Evolutionary conservation across 805 yeast genomes (phyloP).

Genomic region (Torulaspora maleeae): DNA sequence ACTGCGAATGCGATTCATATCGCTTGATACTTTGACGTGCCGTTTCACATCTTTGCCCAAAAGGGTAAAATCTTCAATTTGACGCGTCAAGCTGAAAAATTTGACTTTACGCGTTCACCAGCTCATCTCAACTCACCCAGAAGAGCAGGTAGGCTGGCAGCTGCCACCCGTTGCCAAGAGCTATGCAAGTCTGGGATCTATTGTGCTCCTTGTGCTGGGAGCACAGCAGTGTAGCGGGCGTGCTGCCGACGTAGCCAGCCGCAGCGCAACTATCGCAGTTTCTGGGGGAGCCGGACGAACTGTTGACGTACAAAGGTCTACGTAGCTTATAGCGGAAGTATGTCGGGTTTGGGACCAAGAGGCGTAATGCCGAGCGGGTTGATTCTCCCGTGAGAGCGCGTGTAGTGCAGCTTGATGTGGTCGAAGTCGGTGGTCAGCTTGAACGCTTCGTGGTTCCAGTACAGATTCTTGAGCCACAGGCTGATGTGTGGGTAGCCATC

Average conservation of each 20-base stretch:
- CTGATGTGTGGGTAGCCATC: slow-evolving; percentile 71
- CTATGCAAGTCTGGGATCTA: not conserved
- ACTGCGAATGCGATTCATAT: not conserved
- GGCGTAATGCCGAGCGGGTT: slow-evolving; percentile 86
- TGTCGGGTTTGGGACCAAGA: slow-evolving; percentile 79
- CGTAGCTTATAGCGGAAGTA: not conserved
- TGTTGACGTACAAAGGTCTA: no score
- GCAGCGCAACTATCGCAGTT: not conserved
- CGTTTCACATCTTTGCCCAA: not conserved
- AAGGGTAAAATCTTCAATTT: slow-evolving; percentile 4
- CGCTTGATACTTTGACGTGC: not conserved
- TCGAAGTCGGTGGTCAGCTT: slow-evolving; percentile 76
- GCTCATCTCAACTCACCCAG: not conserved
- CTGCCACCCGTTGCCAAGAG: not conserved
- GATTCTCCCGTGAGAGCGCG: slow-evolving; percentile 73
- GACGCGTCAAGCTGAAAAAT: slow-evolving; percentile 1
- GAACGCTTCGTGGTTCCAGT: slow-evolving; percentile 74
- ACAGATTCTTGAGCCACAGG: slow-evolving; percentile 75
- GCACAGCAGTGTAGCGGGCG: no score
- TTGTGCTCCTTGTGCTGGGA: not conserved
- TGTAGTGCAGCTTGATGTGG: slow-evolving; percentile 88
- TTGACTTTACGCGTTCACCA: not conserved
- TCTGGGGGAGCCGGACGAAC: not conserved
- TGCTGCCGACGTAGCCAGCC: not conserved
- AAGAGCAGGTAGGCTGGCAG: not conserved